phyloP scores from a whole-genome alignment of 1,284 basidiomycete species.

The Ceratobasidium sp. region DNA sequence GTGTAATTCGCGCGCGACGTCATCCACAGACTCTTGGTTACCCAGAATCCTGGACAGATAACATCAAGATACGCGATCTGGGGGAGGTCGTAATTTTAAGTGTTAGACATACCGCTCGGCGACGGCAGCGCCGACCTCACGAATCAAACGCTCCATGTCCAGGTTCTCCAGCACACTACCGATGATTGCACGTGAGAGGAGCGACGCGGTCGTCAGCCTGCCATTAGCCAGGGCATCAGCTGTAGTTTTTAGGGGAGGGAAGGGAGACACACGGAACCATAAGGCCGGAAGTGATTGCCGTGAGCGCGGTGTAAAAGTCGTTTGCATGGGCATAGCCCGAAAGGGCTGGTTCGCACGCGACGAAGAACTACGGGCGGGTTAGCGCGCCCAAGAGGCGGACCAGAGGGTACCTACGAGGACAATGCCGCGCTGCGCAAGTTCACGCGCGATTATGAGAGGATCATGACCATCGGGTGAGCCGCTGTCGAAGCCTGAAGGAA shows the following conservation, averaged over 20 bases:
- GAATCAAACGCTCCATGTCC: constrained; percentile 96
- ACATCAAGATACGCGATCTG: not conserved
- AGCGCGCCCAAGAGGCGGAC: not conserved
- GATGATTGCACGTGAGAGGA: constrained; percentile 97
- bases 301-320: constrained; percentile 95
- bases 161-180: constrained; percentile 97
- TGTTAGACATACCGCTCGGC: constrained; percentile 70
- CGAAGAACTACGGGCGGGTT: constrained; percentile 79
- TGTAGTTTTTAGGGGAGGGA: not conserved
- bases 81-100: not conserved
- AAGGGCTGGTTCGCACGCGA: constrained; percentile 97
- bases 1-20: constrained; percentile 93
- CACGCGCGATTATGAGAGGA: constrained; percentile 85
- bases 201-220: constrained; percentile 87
- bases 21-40: constrained; percentile 90
- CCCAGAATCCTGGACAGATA: constrained; percentile 49
- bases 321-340: constrained; percentile 95
- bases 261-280: constrained; percentile 75
- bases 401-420: constrained; percentile 71
- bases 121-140: constrained; percentile 93
- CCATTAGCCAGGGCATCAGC: not conserved
- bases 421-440: constrained; percentile 92
- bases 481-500: constrained; percentile 75
- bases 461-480: constrained; percentile 94
- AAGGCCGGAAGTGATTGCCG: constrained; percentile 89